Base-by-base conservation (phyloP, 2,329 filamentous ascomycete species). In the Pseudogymnoascus sp. region DNA sequence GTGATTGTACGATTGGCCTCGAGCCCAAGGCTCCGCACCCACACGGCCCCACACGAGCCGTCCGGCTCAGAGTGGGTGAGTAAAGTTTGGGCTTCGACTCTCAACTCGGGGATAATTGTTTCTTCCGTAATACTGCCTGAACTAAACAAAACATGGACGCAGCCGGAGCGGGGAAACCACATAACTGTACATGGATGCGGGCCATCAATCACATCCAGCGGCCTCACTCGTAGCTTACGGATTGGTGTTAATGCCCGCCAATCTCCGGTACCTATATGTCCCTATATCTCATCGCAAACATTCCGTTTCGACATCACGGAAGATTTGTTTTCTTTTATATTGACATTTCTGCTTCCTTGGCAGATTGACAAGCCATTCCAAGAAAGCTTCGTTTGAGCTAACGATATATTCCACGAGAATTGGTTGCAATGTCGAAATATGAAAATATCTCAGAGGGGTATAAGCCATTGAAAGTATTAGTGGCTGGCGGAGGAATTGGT, bases 401-500 rank as follows among this genome's bases (percentile, higher is more conserved):
- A 31, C 29, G 6, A 31, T 8, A 31, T 31, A 31, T 8, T 31
- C 29, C 6, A 31, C 29, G 29, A 31, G 2, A 31, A 31, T 31
- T 31, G 29, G 29, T 31, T 31, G 12, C 18, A 45, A 45, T 45
- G 40, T 23, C 18, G 10, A 23, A 45, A 45, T 5, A 45, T 45
- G 40, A 23, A 45, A 45, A 18, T 1, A 5, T n/a, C 11, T 21
- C 18, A 4, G 40, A 23, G 10, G 18, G 18, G 18, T 12, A 21
- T 21, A 23, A 12, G 4, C 40, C 40, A 23, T 45, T 45, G 10
- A 45, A 45, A 23, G 40, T 45, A 21, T 23, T 45, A 12, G 40
- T 45, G 18, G 40, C 40, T 2, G 40, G 40, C 5, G 40, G 40
- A 45, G 81, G 81, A 5, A 81, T 83, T 62, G 82, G 81, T 29